Evolutionary conservation across 371 early-diverging fungal genomes (phyloP), one percentile per base, ranked within the genome.

Genomic region (Lichtheimia ornata): DNA sequence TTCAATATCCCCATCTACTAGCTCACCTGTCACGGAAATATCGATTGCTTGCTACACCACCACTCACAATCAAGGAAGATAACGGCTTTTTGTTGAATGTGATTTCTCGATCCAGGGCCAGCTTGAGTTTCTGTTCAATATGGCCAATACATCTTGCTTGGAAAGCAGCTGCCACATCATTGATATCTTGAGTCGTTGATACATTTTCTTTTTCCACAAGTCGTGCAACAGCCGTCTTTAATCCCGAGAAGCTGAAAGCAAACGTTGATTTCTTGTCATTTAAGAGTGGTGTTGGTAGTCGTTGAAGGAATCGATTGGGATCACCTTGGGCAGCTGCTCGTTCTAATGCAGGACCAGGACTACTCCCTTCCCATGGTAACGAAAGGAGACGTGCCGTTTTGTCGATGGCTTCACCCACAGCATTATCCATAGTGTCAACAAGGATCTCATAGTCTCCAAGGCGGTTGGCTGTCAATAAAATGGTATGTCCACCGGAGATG

Each of bases 321-420:
- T 84, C 79, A 4, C 88, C 89, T 12, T 56, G 54, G 15, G 65
- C 63, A 7, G 94, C 94, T 30, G 81, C 79, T 28, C 59, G 69
- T 76, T 92, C 93, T 9, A 94, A 72, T 42, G 91, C 91, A 0
- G 90, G 87, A 7, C 93, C 94, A 2, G 92, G 83, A 2, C 92
- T 93, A 27, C 91, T 91, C 28, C 86, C 82, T 14, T 85, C 84
- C 92, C 92, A 94, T 24, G 84, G 82, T 18, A 94, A 59, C 7
- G 69, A 71, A 13, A 94, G 76, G 5, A 79, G 71, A 1, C 94
- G 77, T 1, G 93, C 87, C 1, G 84, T 84, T 66, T 92, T 94
- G 72, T 94, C 94, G 58, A 89, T 90, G 3, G 92, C 91, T 56
- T 92, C 93, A 13, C 94, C 93, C 9, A 92, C 82, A 17, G 91